A percentile compares a stretch with the other conserved stretches of the same genome.
phyloP scores from a whole-genome alignment of 371 early-diverging fungal species.

The Mucor mucedo region DNA sequence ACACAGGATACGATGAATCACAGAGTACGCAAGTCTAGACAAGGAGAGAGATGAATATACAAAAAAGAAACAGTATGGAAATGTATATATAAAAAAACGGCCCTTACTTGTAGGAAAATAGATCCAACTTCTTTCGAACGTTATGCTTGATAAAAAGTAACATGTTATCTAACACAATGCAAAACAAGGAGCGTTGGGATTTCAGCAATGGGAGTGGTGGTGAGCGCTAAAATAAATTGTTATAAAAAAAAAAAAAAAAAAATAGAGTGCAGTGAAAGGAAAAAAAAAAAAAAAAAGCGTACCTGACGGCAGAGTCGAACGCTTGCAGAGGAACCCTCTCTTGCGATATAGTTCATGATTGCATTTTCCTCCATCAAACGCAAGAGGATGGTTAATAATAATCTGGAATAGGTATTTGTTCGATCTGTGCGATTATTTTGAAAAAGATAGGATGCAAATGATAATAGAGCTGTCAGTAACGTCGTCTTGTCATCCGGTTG shows the following conservation, averaged over 20 bases:
- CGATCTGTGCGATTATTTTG: slow-evolving; percentile 56
- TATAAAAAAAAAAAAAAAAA: too few relatives aligned
- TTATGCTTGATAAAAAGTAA: slow-evolving; percentile 59
- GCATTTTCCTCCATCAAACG: slow-evolving; percentile 48
- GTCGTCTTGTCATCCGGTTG: slow-evolving; percentile 9
- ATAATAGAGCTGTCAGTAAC: slow-evolving; percentile 41
- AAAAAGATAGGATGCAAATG: slow-evolving; percentile 55
- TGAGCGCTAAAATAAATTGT: slow-evolving; percentile 33
- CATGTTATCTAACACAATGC: slow-evolving; percentile 48
- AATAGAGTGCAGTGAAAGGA: too few relatives aligned
- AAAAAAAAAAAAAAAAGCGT: neutral
- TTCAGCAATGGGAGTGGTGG: slow-evolving; percentile 55
- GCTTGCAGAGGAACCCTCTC: slow-evolving; percentile 17
- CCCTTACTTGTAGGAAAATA: slow-evolving; percentile 55
- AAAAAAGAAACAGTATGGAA: neutral
- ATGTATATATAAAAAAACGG: neutral
- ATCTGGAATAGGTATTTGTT: slow-evolving; percentile 48
- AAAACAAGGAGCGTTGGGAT: slow-evolving; percentile 45
- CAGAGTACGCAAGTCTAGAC: slow-evolving; percentile 43
- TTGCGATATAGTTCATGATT: slow-evolving; percentile 31
- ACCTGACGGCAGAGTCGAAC: slow-evolving; percentile 47
- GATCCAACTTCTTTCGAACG: slow-evolving; percentile 57
- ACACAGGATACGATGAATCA: slow-evolving; percentile 47
- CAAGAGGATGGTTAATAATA: slow-evolving; percentile 45
- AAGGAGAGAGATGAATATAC: too few relatives aligned